These are phyloP conservation scores for Talaromyces stipitatus DNA, from an alignment of 495 filamentous ascomycete genomes.

Conservation along the genomic window DNA sequence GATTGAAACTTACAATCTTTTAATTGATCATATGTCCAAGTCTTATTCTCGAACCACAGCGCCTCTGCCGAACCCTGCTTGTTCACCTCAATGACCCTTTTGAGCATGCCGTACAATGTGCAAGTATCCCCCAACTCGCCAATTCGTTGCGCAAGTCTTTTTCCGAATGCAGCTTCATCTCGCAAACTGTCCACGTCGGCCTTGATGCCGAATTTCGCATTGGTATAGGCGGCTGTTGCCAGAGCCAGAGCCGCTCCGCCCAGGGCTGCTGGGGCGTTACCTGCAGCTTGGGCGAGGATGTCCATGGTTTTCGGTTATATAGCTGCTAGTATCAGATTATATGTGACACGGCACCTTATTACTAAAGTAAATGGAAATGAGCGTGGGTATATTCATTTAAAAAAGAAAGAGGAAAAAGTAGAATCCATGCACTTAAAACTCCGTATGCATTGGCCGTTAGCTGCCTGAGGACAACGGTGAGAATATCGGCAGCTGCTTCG, in stretches of 20 bases:
- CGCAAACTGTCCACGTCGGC: slow-evolving; percentile 30
- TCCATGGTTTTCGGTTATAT: slow-evolving; percentile 20
- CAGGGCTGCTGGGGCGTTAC: slow-evolving; percentile 20
- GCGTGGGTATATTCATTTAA: too few species aligned
- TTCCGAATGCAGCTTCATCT: slow-evolving; percentile 24
- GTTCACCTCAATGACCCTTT: slow-evolving; percentile 32
- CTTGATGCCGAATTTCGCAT: slow-evolving; percentile 38
- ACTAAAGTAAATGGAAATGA: too few species aligned
- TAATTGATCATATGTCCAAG: slow-evolving; percentile 41
- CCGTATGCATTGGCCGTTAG: neutral
- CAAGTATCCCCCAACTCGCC: slow-evolving; percentile 32
- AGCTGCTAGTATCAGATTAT: neutral
- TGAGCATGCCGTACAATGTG: slow-evolving; percentile 39
- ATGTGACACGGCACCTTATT: neutral
- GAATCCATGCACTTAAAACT: neutral
- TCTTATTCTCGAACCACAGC: slow-evolving; percentile 45
- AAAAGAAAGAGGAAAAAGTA: neutral
- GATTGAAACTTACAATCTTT: slow-evolving; percentile 32
- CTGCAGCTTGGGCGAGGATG: slow-evolving; percentile 20
- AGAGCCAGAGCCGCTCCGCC: slow-evolving; percentile 32
- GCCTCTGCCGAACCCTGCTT: slow-evolving; percentile 27
- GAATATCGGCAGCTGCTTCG: slow-evolving; percentile 1
- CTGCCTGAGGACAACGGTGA: neutral
- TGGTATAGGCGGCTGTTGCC: slow-evolving; percentile 39
- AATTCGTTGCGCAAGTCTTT: slow-evolving; percentile 30